Percentiles rank a stretch among this genome's conserved stretches.
phyloP scores from a whole-genome alignment of 768 basidiomycete species.

The Boletus sp. region DNA sequence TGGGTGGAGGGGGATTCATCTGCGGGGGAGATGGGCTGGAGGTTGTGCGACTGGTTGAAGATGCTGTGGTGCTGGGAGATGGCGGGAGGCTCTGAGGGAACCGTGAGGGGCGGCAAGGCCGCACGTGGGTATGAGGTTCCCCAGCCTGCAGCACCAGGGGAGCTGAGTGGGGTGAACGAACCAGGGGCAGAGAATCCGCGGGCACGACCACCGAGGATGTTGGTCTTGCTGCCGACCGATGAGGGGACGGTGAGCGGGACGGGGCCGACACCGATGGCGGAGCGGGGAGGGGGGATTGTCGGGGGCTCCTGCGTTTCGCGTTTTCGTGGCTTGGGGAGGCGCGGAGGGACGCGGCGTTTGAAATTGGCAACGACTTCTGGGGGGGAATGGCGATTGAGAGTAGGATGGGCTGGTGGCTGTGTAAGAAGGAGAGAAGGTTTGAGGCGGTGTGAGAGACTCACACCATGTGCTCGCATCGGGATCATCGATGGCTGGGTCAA shows the following conservation, averaged over 20 bases:
- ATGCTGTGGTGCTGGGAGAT: slow-evolving; percentile 54
- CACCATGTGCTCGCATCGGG: slow-evolving; percentile 98
- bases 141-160: slow-evolving; percentile 58
- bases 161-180: slow-evolving; percentile 70
- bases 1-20: slow-evolving; percentile 63
- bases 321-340: slow-evolving; percentile 84
- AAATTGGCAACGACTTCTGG: slow-evolving; percentile 91
- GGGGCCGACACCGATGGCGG: slow-evolving; percentile 67
- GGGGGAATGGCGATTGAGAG: slow-evolving; percentile 86
- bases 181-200: slow-evolving; percentile 85
- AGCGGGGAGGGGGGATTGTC: slow-evolving; percentile 71
- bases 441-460: slow-evolving; percentile 44
- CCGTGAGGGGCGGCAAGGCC: slow-evolving; percentile 77
- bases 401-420: slow-evolving; percentile 71
- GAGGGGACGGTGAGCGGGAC: slow-evolving; percentile 62
- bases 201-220: slow-evolving; percentile 53
- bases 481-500: slow-evolving; percentile 93
- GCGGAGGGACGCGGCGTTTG: slow-evolving; percentile 93
- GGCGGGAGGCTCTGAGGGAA: slow-evolving; percentile 71
- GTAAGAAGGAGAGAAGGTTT: slow-evolving; percentile 20
- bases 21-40: slow-evolving; percentile 67
- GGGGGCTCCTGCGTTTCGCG: slow-evolving; percentile 69
- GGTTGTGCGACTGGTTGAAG: slow-evolving; percentile 56
- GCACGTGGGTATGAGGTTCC: slow-evolving; percentile 56
- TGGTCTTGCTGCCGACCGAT: slow-evolving; percentile 34